Evolutionary conservation across 306 rosid genomes (phyloP).

Genomic region (Coriaria nepalensis): DNA sequence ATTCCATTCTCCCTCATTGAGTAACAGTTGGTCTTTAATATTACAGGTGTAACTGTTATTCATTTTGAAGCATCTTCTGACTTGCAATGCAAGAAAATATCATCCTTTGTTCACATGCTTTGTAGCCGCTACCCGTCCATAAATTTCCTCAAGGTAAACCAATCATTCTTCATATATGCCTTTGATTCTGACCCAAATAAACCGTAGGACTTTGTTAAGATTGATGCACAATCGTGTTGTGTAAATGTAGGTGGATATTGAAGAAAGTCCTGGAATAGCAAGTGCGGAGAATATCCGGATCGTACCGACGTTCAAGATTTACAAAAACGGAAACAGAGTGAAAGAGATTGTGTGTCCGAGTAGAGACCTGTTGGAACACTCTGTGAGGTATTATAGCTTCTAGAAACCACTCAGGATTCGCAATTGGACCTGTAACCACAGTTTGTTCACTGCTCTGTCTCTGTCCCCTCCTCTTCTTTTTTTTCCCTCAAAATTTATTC

Average conservation of each 20-base stretch:
- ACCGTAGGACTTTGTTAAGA: no score
- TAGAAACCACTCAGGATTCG: slow-evolving; percentile 13
- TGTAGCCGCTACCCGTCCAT: slow-evolving; percentile 74
- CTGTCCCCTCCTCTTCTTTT: slow-evolving; percentile 8
- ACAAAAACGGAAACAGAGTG: slow-evolving; percentile 68
- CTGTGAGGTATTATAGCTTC: slow-evolving; percentile 81
- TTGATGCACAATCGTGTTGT: not conserved
- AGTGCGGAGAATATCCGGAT: slow-evolving; percentile 61
- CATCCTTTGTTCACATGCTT: slow-evolving; percentile 58
- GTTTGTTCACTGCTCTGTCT: no score
- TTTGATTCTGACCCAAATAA: not conserved
- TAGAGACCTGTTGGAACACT: slow-evolving; percentile 75
- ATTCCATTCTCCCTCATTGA: not conserved
- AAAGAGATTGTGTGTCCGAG: slow-evolving; percentile 85
- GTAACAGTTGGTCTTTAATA: not conserved
- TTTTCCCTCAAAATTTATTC: slow-evolving; percentile 19
- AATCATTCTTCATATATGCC: not conserved
- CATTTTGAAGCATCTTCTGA: slow-evolving; percentile 66
- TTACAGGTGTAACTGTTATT: slow-evolving; percentile 69
- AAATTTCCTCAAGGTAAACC: slow-evolving; percentile 71
- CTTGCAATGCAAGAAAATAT: slow-evolving; percentile 58
- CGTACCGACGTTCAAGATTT: slow-evolving; percentile 93
- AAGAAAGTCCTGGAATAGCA: slow-evolving; percentile 46
- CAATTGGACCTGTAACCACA: no score
- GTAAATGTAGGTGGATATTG: slow-evolving; percentile 61